Conservation (phyloP, 2,329 filamentous ascomycete genomes). For the Fusarium verrucosum region DNA sequence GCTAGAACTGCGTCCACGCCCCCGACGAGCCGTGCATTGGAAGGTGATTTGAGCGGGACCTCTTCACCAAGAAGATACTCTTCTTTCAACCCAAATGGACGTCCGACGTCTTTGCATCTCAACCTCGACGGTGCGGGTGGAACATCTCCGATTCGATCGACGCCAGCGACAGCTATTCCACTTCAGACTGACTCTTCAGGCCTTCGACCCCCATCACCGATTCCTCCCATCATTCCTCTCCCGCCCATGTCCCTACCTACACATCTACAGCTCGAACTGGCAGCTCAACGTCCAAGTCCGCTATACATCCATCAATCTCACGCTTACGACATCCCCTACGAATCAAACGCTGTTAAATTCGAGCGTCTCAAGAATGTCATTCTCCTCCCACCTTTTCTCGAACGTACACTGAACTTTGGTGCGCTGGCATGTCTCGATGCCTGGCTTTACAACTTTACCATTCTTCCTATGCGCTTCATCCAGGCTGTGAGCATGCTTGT, state of each 20-base stretch:
- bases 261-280: slow-evolving; percentile 71
- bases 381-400: slow-evolving; percentile 80
- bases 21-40: slow-evolving; percentile 56
- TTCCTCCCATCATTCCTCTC: slow-evolving; percentile 66
- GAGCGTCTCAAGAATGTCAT: slow-evolving; percentile 91
- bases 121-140: slow-evolving; percentile 45
- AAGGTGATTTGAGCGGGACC: slow-evolving; percentile 41
- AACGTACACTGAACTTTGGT: slow-evolving; percentile 87
- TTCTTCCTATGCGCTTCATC: slow-evolving; percentile 87
- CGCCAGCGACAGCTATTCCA: slow-evolving; percentile 43
- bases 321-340: slow-evolving; percentile 75
- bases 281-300: slow-evolving; percentile 68
- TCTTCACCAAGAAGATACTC: slow-evolving; percentile 59
- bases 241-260: slow-evolving; percentile 74
- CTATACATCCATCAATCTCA: slow-evolving; percentile 72
- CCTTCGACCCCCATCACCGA: slow-evolving; percentile 56
- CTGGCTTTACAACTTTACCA: slow-evolving; percentile 97
- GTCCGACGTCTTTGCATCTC: slow-evolving; percentile 58
- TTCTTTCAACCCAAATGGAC: slow-evolving; percentile 57
- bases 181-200: slow-evolving; percentile 37
- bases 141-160: slow-evolving; percentile 36
- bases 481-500: slow-evolving; percentile 80
- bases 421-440: slow-evolving; percentile 91
- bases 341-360: slow-evolving; percentile 91
- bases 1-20: slow-evolving; percentile 63